Evolutionary conservation across 768 basidiomycete genomes (phyloP), one percentile per base, ranked within the genome.

Genomic region (Lyophyllum atratum): DNA sequence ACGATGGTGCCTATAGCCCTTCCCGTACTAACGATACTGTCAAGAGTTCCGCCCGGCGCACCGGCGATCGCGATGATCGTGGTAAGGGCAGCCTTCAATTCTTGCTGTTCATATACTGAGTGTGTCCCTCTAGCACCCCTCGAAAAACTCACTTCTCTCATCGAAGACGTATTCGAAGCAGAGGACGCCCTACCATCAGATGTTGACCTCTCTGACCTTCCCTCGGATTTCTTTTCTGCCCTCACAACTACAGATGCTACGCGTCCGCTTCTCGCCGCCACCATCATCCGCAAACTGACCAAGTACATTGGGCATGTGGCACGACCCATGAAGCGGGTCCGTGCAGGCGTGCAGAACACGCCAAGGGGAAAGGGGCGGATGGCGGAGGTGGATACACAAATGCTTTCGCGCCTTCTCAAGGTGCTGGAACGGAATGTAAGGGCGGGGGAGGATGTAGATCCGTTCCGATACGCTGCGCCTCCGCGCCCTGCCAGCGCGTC

Each of bases 91-190:
- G 33, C 21, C 29, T 37, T 17, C 21, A 49, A 26, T 31, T 48
- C 12, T 28, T 12, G 11, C 5, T 50, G 43, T 31, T 22, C 34
- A 26, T 4, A 44, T 14, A 31, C 37, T 51, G 31, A 39, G 51
- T 34, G 10, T 28, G 25, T 53, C 24, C 50, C 22, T 50, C 52
- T 46, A 88, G 89, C 72, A 1, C 88, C 90, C 0, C 70, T 90
- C 4, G 89, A 95, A 65, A 95, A 91, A 68, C 77, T 98, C 10
- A 77, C 76, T 0, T 84, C 85, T 2, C 73, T 93, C 17, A 75
- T 96, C 1, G 92, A 94, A 60, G 93, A 96, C 52, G 81, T 97
- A 15, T 90, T 96, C 54, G 87, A 90, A 59, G 86, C 90, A 0
- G 87, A 92, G 63, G 94, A 95, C 66, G 69, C 79, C 0, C 74